phyloP scores from a whole-genome alignment of 2,329 filamentous ascomycete genomes.

The Blastomyces parvus region DNA sequence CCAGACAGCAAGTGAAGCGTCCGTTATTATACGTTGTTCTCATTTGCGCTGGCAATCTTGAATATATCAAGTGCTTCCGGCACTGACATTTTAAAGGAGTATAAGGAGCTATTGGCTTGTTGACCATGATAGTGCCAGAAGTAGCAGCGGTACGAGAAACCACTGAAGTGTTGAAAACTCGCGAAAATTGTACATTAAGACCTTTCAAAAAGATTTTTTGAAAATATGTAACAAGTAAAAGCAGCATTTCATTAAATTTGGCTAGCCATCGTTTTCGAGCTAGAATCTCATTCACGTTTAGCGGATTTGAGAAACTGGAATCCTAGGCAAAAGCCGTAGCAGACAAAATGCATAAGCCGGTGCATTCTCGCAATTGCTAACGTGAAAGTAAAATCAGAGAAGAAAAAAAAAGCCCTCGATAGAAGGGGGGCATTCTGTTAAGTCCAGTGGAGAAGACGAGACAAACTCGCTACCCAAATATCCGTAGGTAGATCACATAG shows the following conservation, averaged over 20 bases:
- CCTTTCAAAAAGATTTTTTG: background rate
- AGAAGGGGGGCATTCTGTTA: background rate
- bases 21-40: background rate
- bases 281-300: background rate
- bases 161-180: too few species aligned
- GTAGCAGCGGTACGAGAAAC: too few species aligned
- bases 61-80: background rate
- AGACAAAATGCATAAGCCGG: background rate
- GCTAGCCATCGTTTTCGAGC: background rate
- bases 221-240: background rate
- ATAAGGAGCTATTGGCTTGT: too few species aligned
- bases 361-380: background rate
- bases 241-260: background rate
- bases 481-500: too few species aligned
- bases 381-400: background rate
- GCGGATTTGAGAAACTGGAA: background rate
- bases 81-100: background rate
- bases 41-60: background rate
- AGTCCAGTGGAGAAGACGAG: background rate
- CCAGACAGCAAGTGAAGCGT: background rate
- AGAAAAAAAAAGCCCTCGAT: background rate
- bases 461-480: background rate
- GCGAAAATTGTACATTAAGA: background rate
- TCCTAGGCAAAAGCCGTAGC: background rate
- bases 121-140: too few species aligned